Base-by-base conservation (phyloP, 495 filamentous ascomycete genomes). In the Echria macrotheca region DNA sequence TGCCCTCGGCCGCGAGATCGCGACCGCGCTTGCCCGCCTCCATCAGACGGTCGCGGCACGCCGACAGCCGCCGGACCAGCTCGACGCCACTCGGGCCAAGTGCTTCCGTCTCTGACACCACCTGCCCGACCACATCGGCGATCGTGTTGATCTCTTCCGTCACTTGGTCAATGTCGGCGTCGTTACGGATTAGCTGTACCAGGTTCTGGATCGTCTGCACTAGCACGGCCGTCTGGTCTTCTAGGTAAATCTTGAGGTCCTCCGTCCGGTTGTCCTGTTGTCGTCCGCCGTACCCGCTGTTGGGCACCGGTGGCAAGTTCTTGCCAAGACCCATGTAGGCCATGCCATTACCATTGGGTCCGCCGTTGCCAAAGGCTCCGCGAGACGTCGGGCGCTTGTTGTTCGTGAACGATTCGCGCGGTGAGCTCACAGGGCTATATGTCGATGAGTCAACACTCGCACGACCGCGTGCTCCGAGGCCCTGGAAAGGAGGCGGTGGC, bases 181-280 rank as follows among this genome's bases (percentile, higher is more conserved):
- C 80, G 38, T 79, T 74, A 29, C 89, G 87, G 56, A 95, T 91
- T 39, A 80, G 81, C 53, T 80, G 77, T 26, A 95, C 85, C 9
- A 96, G 79, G 4, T 82, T 76, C 64, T 91, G 87, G 55, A 96
- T 91, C 18, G 81, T 84, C 55, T 88, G 81, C 21, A 94, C 84
- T 32, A 95, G 78, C 10, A 81, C 71, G 40, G 87, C 85, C 10
- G 86, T 89, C 66, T 91, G 87, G 53, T 88, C 86, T 55, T 94
- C 87, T 33, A 95, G 81, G 62, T 90, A 91, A 51, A 85, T 79
- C 47, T 70, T 87, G 31, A 91, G 72, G 54, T 91, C 87, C 59
- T 87, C 84, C 40, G 86, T 70, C 44, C 84, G 83, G 49, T 49
- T 58, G 43, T 72, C 64, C 42, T 68, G 67, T 18, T 59, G 56